These are phyloP conservation scores for Rhypophila decipiens DNA, from an alignment of 495 filamentous ascomycete species.

Conservation along the genomic window DNA sequence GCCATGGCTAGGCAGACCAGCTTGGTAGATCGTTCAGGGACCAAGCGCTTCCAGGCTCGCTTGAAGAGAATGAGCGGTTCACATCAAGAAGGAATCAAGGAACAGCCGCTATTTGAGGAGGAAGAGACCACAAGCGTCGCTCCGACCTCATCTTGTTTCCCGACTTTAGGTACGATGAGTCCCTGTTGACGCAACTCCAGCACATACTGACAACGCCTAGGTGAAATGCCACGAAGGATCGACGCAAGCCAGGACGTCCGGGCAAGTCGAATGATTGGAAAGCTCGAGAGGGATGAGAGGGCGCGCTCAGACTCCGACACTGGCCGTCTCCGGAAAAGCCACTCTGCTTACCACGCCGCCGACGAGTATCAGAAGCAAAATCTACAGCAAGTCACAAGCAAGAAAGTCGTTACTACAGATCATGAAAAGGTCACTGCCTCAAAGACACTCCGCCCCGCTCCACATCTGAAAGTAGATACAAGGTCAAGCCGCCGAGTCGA, in stretches of 20 bases:
- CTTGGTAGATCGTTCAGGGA: constrained; percentile 29
- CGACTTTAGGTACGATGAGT: constrained; percentile 6
- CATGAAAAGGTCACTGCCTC: no score
- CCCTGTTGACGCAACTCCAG: not conserved
- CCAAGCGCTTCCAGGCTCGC: constrained; percentile 26
- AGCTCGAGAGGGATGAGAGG: constrained; percentile 10
- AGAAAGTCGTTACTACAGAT: no score
- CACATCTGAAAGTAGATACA: no score
- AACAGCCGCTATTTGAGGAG: not conserved
- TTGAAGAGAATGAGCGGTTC: constrained; percentile 22
- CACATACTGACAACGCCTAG: constrained; percentile 3
- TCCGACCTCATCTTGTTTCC: constrained; percentile 6
- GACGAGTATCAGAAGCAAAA: no score
- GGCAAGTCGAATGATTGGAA: constrained; percentile 14
- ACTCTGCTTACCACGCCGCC: no score
- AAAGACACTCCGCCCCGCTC: no score
- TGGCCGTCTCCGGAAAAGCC: no score
- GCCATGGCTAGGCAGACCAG: constrained; percentile 38
- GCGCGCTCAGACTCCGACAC: no score
- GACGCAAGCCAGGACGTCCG: constrained; percentile 10
- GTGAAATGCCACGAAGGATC: constrained; percentile 5
- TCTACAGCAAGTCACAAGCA: no score
- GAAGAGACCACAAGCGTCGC: no score
- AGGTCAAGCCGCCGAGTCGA: no score
- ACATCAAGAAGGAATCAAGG: constrained; percentile 1